A percentile compares a stretch with the other conserved stretches of the same genome.
phyloP scores from a whole-genome alignment of 495 filamentous ascomycete species.

The Thermochaetoides thermophila region DNA sequence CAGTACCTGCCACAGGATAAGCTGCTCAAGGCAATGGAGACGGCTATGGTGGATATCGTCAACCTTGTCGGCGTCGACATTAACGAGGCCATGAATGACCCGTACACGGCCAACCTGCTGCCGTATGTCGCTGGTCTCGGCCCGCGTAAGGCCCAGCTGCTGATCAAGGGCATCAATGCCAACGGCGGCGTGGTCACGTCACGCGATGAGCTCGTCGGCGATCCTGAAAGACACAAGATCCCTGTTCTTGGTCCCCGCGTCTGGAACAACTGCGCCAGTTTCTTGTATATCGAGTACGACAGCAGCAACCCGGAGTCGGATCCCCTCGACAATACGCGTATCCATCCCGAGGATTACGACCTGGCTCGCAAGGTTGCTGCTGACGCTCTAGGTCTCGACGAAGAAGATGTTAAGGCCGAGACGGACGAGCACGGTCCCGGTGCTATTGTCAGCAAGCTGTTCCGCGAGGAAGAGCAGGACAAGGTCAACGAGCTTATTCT shows the following conservation, averaged over 20 bases:
- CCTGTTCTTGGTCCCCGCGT: slow-evolving; percentile 78
- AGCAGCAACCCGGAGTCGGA: slow-evolving; percentile 63
- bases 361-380: slow-evolving; percentile 95
- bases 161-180: slow-evolving; percentile 79
- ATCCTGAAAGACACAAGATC: slow-evolving; percentile 56
- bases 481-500: slow-evolving; percentile 92
- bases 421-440: slow-evolving; percentile 73
- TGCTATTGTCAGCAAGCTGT: slow-evolving; percentile 80
- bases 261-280: slow-evolving; percentile 94
- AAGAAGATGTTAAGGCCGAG: slow-evolving; percentile 94
- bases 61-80: slow-evolving; percentile 91
- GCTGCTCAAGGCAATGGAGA: slow-evolving; percentile 71
- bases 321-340: slow-evolving; percentile 87
- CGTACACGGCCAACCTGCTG: slow-evolving; percentile 69
- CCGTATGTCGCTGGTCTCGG: slow-evolving; percentile 88
- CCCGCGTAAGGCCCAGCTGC: slow-evolving; percentile 73
- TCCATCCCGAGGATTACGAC: slow-evolving; percentile 97
- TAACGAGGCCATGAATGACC: slow-evolving; percentile 71
- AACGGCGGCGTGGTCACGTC: slow-evolving; percentile 70
- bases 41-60: slow-evolving; percentile 93
- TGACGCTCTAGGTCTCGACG: slow-evolving; percentile 87
- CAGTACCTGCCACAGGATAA: slow-evolving; percentile 76
- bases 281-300: slow-evolving; percentile 79
- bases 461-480: slow-evolving; percentile 81
- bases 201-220: slow-evolving; percentile 73